These are phyloP conservation scores for Rhododendron molle DNA, from an alignment of 148 eudicot species.

Conservation along the genomic window DNA sequence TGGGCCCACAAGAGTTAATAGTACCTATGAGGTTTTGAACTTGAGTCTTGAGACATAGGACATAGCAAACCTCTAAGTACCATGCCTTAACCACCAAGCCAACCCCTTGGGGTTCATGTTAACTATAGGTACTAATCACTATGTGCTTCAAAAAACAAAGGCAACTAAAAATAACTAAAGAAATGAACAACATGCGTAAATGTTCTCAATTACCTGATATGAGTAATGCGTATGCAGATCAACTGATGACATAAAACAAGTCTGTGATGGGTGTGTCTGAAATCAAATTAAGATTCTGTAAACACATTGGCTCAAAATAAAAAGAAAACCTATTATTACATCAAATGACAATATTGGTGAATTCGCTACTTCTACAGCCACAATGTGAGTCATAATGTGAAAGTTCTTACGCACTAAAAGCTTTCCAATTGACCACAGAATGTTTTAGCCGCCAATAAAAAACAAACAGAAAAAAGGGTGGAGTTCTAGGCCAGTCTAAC, in stretches of 20 bases:
- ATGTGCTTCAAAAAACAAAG: not conserved
- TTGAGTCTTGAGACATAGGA: not conserved
- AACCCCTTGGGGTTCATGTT: not conserved
- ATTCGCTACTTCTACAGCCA: not conserved
- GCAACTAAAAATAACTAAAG: not conserved
- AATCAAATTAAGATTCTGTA: constrained; percentile 20
- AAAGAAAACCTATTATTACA: not conserved
- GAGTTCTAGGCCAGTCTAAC: constrained; percentile 1
- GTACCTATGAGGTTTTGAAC: not conserved
- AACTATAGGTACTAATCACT: not conserved
- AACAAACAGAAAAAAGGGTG: not conserved
- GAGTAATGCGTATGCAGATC: constrained; percentile 99
- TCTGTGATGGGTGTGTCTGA: constrained; percentile 98
- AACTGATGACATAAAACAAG: constrained; percentile 99
- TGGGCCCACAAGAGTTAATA: not conserved
- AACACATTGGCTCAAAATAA: not conserved
- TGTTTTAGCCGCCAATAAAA: not conserved
- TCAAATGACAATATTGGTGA: not conserved
- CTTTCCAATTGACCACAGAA: not conserved
- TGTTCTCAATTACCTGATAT: constrained; percentile 64
- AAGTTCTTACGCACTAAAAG: not conserved
- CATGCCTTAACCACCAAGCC: not conserved
- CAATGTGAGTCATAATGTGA: not conserved
- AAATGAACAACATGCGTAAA: not conserved
- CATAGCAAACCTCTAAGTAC: not conserved